Percentiles rank a stretch among this genome's conserved stretches.
Evolutionary conservation across 768 basidiomycete species (phyloP).

Genomic region (Trametes gibbosa): DNA sequence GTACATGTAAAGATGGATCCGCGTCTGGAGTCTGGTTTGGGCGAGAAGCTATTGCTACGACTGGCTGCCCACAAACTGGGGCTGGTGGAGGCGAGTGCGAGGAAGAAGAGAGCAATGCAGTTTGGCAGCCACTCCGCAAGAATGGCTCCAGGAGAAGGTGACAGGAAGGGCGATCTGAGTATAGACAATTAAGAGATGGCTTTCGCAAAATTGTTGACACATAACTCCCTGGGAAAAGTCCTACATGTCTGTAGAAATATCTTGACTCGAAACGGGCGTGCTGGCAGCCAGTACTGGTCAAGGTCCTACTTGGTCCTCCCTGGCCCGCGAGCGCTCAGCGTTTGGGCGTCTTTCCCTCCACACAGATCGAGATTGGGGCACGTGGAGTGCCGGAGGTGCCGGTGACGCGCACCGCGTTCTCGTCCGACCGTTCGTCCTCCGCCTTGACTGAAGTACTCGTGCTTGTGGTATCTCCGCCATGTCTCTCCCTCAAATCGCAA

Average conservation of each 20-base stretch:
- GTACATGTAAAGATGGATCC: slow-evolving; percentile 84
- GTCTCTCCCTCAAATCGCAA: slow-evolving; percentile 50
- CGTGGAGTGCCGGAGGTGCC: slow-evolving; percentile 19
- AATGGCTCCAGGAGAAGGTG: slow-evolving; percentile 63
- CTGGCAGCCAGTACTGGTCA: too few relatives aligned
- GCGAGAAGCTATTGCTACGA: slow-evolving; percentile 87
- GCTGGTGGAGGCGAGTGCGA: slow-evolving; percentile 62
- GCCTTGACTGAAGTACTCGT: background rate
- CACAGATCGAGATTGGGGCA: background rate
- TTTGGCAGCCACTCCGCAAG: slow-evolving; percentile 89
- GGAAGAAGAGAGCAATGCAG: slow-evolving; percentile 96
- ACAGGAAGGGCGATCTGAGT: slow-evolving; percentile 48
- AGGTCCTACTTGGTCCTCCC: too few relatives aligned
- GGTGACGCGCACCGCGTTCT: background rate
- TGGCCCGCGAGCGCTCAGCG: too few relatives aligned
- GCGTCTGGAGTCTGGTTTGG: slow-evolving; percentile 66
- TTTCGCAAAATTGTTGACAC: too few relatives aligned
- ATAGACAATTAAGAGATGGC: background rate
- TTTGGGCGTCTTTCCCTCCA: too few relatives aligned
- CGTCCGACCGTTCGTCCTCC: background rate
- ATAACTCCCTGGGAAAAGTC: too few relatives aligned
- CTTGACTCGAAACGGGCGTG: too few relatives aligned
- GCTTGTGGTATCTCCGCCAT: slow-evolving; percentile 30
- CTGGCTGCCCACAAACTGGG: slow-evolving; percentile 72
- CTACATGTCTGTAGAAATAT: too few relatives aligned